Evolutionary conservation across 352 stramenopile species (phyloP).

Genomic region (Phytophthora hybrid): DNA sequence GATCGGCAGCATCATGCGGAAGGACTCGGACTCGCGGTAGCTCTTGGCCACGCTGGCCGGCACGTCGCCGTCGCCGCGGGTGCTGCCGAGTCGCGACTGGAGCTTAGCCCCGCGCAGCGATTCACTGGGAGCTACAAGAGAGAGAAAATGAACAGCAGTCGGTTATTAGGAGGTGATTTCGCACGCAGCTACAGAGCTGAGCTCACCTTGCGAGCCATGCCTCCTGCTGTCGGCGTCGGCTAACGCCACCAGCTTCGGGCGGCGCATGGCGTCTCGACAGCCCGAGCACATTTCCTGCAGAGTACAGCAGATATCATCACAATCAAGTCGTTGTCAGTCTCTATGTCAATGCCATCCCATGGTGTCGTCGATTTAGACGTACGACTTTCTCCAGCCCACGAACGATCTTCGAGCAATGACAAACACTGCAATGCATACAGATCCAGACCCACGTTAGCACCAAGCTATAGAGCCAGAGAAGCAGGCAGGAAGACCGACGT

Average conservation of each 20-base stretch:
- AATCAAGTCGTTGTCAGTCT: background rate
- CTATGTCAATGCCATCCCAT: background rate
- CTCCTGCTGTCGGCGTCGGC: conserved; percentile 33
- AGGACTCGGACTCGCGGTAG: conserved; percentile 60
- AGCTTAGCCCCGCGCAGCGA: conserved; percentile 34
- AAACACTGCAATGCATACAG: conserved; percentile 40
- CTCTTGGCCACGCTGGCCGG: conserved; percentile 35
- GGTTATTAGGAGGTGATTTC: background rate
- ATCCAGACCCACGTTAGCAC: conserved; percentile 1
- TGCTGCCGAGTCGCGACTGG: conserved; percentile 45
- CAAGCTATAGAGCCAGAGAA: background rate
- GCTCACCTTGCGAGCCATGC: conserved; percentile 29
- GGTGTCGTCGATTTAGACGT: background rate
- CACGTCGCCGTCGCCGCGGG: conserved; percentile 47
- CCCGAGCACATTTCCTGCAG: conserved; percentile 65
- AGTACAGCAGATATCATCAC: background rate
- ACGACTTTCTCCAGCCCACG: conserved; percentile 59
- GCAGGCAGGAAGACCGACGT: conserved; percentile 21
- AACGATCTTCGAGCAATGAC: conserved; percentile 65
- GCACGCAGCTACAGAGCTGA: too few species aligned
- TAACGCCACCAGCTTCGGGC: conserved; percentile 57
- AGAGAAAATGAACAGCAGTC: conserved; percentile 5
- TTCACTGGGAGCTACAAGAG: conserved; percentile 22
- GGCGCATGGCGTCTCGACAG: conserved; percentile 59
- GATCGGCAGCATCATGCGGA: conserved; percentile 71